Percentiles rank a stretch among this genome's conserved stretches.
phyloP scores from a whole-genome alignment of 176 grass and related monocot genomes.

The Alopecurus myosuroides region DNA sequence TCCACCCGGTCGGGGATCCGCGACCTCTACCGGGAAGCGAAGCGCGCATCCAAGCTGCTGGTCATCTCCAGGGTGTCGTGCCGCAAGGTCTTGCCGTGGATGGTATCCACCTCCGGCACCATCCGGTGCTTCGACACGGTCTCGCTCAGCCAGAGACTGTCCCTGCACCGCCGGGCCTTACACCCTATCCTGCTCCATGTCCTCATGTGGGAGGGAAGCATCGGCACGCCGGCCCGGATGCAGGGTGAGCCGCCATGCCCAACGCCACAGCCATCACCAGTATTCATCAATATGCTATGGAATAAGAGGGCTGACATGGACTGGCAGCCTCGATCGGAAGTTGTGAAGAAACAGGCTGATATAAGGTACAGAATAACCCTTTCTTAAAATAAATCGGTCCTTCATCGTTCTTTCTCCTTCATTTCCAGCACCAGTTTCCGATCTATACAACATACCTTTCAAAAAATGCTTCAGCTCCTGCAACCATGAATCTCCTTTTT shows the following conservation, averaged over 20 bases:
- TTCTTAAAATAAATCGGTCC: not conserved
- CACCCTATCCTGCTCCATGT: slow-evolving; percentile 83
- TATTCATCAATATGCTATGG: too few species aligned
- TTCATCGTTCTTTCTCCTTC: not conserved
- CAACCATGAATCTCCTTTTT: not conserved
- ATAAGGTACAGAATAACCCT: too few species aligned
- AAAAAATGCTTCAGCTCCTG: not conserved
- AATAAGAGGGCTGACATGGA: too few species aligned
- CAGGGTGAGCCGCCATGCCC: slow-evolving; percentile 6
- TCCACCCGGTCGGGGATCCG: slow-evolving; percentile 82
- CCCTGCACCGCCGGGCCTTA: slow-evolving; percentile 78
- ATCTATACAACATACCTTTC: not conserved
- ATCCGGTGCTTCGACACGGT: slow-evolving; percentile 96
- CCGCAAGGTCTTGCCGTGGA: slow-evolving; percentile 80
- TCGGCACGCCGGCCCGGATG: not conserved
- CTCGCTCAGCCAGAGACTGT: slow-evolving; percentile 92
- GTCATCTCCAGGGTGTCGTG: slow-evolving; percentile 88
- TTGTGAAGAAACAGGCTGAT: too few species aligned
- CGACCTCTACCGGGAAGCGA: slow-evolving; percentile 77
- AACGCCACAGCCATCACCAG: slow-evolving; percentile 26
- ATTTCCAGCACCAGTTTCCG: not conserved
- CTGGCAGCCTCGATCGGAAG: too few species aligned
- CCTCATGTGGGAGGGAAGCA: slow-evolving; percentile 62
- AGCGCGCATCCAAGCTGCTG: slow-evolving; percentile 61
- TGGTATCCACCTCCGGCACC: slow-evolving; percentile 67